Conservation (phyloP, 768 basidiomycete species). For the Pleurotus tuber-regium region DNA sequence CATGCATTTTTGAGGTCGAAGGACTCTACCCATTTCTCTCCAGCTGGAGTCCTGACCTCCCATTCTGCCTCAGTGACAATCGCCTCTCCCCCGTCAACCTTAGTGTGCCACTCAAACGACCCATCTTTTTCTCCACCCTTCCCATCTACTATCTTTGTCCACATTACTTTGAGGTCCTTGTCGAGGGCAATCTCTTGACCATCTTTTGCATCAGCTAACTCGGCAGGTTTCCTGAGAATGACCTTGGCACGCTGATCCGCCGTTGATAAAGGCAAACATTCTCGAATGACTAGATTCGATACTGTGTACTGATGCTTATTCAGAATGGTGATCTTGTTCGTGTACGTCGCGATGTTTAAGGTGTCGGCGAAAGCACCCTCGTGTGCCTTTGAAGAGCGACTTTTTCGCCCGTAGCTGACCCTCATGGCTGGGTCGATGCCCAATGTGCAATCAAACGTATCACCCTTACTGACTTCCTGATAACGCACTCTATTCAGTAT, state of each 20-base stretch:
- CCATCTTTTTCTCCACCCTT: conserved; percentile 55
- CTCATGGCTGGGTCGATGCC: conserved; percentile 43
- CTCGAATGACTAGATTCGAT: conserved; percentile 41
- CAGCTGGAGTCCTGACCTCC: conserved; percentile 46
- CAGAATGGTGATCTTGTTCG: conserved; percentile 40
- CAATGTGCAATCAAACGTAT: conserved; percentile 54
- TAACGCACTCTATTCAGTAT: neutral
- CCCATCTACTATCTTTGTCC: conserved; percentile 36
- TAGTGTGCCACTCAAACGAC: conserved; percentile 48
- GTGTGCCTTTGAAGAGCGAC: conserved; percentile 31
- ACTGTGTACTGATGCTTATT: conserved; percentile 49
- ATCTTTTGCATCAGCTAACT: conserved; percentile 42
- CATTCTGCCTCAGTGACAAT: conserved; percentile 46
- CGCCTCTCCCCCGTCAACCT: conserved; percentile 39
- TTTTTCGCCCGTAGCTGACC: conserved; percentile 42
- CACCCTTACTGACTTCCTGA: conserved; percentile 46
- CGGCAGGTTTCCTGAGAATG: conserved; percentile 43
- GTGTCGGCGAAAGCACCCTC: conserved; percentile 43
- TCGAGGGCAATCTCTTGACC: conserved; percentile 29
- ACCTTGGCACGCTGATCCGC: conserved; percentile 39
- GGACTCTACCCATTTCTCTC: conserved; percentile 26
- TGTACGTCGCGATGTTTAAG: conserved; percentile 42
- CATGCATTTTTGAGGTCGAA: neutral
- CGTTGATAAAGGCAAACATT: conserved; percentile 41
- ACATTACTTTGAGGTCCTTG: conserved; percentile 29